phyloP scores from a whole-genome alignment of 2,329 filamentous ascomycete species.

The Microdochium bolleyi region DNA sequence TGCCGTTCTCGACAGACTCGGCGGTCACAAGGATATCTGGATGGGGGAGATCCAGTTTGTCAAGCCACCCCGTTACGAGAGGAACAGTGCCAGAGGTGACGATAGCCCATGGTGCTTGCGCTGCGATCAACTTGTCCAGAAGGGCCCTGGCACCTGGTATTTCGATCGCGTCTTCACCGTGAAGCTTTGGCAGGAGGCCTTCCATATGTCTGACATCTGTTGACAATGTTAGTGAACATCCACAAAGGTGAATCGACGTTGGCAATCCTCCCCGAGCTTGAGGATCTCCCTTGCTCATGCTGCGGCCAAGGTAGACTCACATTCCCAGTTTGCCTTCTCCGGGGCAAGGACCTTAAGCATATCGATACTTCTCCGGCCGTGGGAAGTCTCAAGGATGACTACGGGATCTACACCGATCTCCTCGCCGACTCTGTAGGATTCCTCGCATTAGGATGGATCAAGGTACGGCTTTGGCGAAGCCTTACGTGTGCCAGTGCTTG shows the following conservation, averaged over 20 bases:
- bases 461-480: slow-evolving; percentile 4
- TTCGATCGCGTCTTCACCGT: slow-evolving; percentile 72
- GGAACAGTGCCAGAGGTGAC: slow-evolving; percentile 66
- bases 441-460: slow-evolving; percentile 5
- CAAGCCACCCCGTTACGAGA: slow-evolving; percentile 66
- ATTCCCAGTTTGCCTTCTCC: slow-evolving; percentile 86
- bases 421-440: slow-evolving; percentile 53
- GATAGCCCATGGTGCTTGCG: slow-evolving; percentile 72
- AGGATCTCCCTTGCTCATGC: slow-evolving; percentile 3
- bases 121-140: slow-evolving; percentile 56
- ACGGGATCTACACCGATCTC: slow-evolving; percentile 81
- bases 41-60: slow-evolving; percentile 54
- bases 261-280: too few species aligned
- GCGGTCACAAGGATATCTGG: slow-evolving; percentile 65
- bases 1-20: slow-evolving; percentile 67
- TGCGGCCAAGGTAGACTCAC: slow-evolving; percentile 60
- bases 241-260: neutral
- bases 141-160: slow-evolving; percentile 75
- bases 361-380: slow-evolving; percentile 86
- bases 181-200: slow-evolving; percentile 65
- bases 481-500: slow-evolving; percentile 68
- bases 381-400: slow-evolving; percentile 81
- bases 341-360: slow-evolving; percentile 71
- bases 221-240: neutral
- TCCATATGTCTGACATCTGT: slow-evolving; percentile 76